These are phyloP conservation scores for Tilletiopsis washingtonensis DNA, from an alignment of 1,284 basidiomycete genomes.

Conservation along the genomic window DNA sequence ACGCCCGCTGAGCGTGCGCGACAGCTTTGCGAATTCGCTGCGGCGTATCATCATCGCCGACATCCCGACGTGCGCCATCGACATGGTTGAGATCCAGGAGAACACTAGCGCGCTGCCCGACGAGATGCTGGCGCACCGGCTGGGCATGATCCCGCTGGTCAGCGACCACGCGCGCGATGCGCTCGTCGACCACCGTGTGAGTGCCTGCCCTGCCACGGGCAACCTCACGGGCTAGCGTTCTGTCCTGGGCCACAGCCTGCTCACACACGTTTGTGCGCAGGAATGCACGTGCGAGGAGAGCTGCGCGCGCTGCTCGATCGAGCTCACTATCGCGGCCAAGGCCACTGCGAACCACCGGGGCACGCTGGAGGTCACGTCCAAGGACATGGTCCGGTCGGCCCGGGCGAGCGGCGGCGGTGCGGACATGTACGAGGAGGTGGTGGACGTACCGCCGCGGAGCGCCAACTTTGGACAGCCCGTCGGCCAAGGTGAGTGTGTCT, in stretches of 20 bases:
- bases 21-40: slow-evolving; percentile 43
- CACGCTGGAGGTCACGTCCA: slow-evolving; percentile 72
- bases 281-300: slow-evolving; percentile 74
- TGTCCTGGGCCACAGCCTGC: background rate
- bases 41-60: slow-evolving; percentile 44
- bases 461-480: slow-evolving; percentile 76
- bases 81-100: slow-evolving; percentile 84
- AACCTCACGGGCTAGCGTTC: too few relatives aligned
- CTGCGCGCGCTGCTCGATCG: slow-evolving; percentile 73
- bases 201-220: too few relatives aligned
- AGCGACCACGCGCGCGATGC: slow-evolving; percentile 51
- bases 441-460: slow-evolving; percentile 34
- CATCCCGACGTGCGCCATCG: slow-evolving; percentile 59
- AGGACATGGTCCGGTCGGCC: slow-evolving; percentile 30
- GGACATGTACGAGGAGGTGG: background rate
- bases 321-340: slow-evolving; percentile 62
- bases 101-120: slow-evolving; percentile 94
- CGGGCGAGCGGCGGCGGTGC: slow-evolving; percentile 3
- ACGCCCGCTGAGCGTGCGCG: background rate
- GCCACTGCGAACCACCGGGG: slow-evolving; percentile 52
- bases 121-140: slow-evolving; percentile 91
- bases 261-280: slow-evolving; percentile 49
- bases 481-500: slow-evolving; percentile 67
- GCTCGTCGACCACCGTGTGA: slow-evolving; percentile 39
- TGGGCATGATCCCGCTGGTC: slow-evolving; percentile 86